phyloP scores from a whole-genome alignment of 2,329 filamentous ascomycete species.

The Blastomyces emzantsi region DNA sequence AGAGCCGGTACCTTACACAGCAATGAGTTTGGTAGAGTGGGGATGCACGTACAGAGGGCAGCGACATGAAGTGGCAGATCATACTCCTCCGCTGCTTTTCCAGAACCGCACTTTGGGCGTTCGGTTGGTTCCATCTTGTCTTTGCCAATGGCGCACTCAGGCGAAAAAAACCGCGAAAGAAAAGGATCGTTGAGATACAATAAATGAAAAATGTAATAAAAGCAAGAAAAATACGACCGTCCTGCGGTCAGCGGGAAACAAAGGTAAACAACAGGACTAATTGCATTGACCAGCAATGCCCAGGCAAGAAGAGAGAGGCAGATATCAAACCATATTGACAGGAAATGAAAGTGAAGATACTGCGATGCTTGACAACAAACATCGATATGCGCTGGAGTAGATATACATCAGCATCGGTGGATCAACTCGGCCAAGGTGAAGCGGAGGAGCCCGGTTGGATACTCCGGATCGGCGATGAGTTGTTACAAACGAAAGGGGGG shows the following conservation, averaged over 20 bases:
- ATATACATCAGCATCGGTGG: neutral
- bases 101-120: slow-evolving; percentile 15
- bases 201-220: slow-evolving; percentile 2
- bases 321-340: neutral
- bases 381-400: neutral
- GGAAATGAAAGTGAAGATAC: neutral
- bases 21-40: neutral
- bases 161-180: slow-evolving; percentile 8
- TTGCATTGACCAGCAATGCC: slow-evolving; percentile 15
- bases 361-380: neutral
- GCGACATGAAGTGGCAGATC: slow-evolving; percentile 17
- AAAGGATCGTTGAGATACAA: neutral
- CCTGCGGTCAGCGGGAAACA: neutral
- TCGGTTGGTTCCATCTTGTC: slow-evolving; percentile 11
- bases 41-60: slow-evolving; percentile 15
- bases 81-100: slow-evolving; percentile 12
- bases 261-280: slow-evolving; percentile 3
- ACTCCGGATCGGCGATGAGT: neutral
- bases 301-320: slow-evolving; percentile 2
- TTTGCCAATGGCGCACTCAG: slow-evolving; percentile 3
- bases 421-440: neutral
- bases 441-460: neutral
- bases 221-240: neutral
- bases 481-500: neutral
- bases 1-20: neutral